Evolutionary conservation across 805 yeast genomes (phyloP).

Genomic region (Candida peoriensis): DNA sequence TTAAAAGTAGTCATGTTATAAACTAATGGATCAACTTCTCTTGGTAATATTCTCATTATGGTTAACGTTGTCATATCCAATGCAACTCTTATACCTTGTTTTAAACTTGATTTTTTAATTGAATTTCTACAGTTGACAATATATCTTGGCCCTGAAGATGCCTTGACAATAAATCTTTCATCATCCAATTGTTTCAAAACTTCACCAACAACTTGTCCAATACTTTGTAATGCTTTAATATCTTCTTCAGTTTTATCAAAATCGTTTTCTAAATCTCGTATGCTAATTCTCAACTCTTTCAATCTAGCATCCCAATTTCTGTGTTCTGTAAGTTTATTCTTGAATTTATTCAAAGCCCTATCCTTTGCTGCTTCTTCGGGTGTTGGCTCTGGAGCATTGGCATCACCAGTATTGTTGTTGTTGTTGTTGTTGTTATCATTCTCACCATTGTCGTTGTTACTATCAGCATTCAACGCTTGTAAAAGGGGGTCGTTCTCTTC

Average conservation of each 20-base stretch:
- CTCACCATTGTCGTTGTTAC: slow-evolving; percentile 8
- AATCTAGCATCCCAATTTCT: slow-evolving; percentile 91
- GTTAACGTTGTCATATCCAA: slow-evolving; percentile 96
- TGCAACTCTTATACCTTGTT: slow-evolving; percentile 95
- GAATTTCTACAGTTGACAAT: slow-evolving; percentile 97
- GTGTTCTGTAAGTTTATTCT: slow-evolving; percentile 85
- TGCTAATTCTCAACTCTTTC: slow-evolving; percentile 74
- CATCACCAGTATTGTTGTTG: slow-evolving; percentile 13
- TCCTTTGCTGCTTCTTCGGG: slow-evolving; percentile 67
- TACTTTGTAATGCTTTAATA: slow-evolving; percentile 93
- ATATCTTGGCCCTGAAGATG: slow-evolving; percentile 95
- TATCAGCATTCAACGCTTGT: slow-evolving; percentile 46
- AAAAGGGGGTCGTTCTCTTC: slow-evolving; percentile 75
- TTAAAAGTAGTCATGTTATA: slow-evolving; percentile 97
- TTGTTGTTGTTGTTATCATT: slow-evolving; percentile 1
- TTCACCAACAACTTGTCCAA: slow-evolving; percentile 96
- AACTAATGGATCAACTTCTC: slow-evolving; percentile 97
- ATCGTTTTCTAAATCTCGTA: slow-evolving; percentile 76
- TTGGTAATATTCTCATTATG: slow-evolving; percentile 93
- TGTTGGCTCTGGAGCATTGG: slow-evolving; percentile 25
- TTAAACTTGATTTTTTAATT: slow-evolving; percentile 73
- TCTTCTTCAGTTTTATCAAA: slow-evolving; percentile 95
- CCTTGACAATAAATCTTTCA: slow-evolving; percentile 92
- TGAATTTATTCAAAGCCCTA: slow-evolving; percentile 71
- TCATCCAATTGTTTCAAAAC: slow-evolving; percentile 92